phyloP scores from a whole-genome alignment of 495 filamentous ascomycete genomes.

The Coniosporium apollinis region DNA sequence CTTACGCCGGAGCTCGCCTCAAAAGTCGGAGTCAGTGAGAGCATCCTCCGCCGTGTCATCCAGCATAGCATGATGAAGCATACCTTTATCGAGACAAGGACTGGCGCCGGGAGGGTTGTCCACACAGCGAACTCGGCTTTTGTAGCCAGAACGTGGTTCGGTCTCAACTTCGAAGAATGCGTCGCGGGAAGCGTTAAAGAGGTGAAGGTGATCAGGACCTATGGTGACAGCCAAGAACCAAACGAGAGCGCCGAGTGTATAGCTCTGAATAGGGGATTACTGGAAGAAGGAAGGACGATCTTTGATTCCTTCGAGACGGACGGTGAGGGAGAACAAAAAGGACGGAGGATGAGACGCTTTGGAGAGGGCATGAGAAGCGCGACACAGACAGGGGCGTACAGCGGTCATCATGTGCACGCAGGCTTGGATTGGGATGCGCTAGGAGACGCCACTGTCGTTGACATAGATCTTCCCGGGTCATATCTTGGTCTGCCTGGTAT shows the following conservation, averaged over 20 bases:
- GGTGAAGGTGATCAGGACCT: conserved; percentile 1
- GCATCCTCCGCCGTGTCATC: conserved; percentile 28
- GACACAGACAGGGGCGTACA: neutral
- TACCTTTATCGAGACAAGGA: conserved; percentile 36
- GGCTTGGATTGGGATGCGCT: conserved; percentile 4
- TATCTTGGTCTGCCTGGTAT: neutral
- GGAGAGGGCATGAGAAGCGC: conserved; percentile 30
- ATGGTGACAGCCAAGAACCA: neutral
- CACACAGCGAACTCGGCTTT: conserved; percentile 30
- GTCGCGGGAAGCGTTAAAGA: neutral
- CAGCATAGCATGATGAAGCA: conserved; percentile 38
- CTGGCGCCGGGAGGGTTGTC: conserved; percentile 27
- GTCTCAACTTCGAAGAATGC: conserved; percentile 1
- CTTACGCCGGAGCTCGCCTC: neutral
- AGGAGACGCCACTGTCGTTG: conserved; percentile 2
- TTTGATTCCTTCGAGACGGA: no score
- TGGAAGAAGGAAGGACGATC: neutral
- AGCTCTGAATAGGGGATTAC: neutral
- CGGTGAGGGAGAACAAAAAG: no score
- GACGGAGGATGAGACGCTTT: conserved; percentile 27
- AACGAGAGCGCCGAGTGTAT: conserved; percentile 3
- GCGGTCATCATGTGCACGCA: neutral
- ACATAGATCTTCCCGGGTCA: neutral
- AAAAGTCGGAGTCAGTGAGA: neutral
- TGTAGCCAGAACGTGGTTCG: neutral